phyloP scores from a whole-genome alignment of 2,329 filamentous ascomycete genomes.

The Paracoccidioides lutzii region DNA sequence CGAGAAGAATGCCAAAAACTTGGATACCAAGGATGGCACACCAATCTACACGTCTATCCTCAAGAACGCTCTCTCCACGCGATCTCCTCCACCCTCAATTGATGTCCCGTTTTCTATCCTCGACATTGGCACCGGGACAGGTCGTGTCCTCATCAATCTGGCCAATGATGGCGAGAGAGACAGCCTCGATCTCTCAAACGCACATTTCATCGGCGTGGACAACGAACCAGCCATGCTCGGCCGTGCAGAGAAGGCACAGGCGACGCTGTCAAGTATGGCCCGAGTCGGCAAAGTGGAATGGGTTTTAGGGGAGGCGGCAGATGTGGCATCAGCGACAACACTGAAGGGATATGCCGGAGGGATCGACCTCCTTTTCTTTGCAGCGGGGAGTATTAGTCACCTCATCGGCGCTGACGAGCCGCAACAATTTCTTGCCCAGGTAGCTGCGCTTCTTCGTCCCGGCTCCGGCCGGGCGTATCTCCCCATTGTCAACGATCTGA shows the following conservation, averaged over 20 bases:
- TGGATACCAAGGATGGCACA: background rate
- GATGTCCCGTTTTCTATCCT: background rate
- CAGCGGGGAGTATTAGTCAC: background rate
- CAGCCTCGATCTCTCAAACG: background rate
- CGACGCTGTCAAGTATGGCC: background rate
- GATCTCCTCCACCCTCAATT: background rate
- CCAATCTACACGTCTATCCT: background rate
- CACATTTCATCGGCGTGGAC: background rate
- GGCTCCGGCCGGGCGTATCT: background rate
- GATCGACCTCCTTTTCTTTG: background rate
- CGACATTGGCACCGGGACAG: slow-evolving; percentile 1
- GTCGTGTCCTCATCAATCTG: background rate
- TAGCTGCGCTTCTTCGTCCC: background rate
- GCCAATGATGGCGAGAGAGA: background rate
- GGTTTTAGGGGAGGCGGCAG: background rate
- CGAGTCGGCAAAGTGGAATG: background rate
- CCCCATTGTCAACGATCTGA: background rate
- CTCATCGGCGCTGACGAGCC: background rate
- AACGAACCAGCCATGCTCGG: background rate
- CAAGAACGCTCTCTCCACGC: background rate
- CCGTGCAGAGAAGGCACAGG: background rate
- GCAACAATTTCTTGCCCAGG: background rate
- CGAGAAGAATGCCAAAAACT: background rate
- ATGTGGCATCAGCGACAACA: background rate
- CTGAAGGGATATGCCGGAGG: background rate